Evolutionary conservation across 1,284 basidiomycete genomes (phyloP), one percentile per base, ranked within the genome.

Genomic region (Mycena sp.): DNA sequence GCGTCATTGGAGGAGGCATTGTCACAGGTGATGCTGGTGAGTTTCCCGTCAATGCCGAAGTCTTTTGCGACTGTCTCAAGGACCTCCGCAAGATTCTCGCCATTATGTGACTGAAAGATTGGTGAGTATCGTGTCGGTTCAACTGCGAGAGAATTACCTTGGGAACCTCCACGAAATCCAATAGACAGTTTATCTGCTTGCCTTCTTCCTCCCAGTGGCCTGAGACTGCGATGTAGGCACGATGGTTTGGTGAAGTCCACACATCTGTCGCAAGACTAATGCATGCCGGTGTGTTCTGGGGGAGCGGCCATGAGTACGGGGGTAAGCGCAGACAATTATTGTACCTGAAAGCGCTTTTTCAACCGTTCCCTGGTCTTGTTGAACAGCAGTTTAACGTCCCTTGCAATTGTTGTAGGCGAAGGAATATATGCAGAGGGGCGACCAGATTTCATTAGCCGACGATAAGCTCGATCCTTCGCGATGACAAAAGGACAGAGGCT

Each of bases 91-190:
- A n/a, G n/a, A n/a, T n/a, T n/a, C n/a, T n/a, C n/a, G n/a, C n/a
- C n/a, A n/a, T n/a, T n/a, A n/a, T n/a, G n/a, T n/a, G 70, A 71
- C 63, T 70, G 16, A 4, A 62, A 19, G 38, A 43, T 25, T 32
- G 26, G 35, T 21, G 23, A 6, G 10, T 29, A n/a, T 6, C 26
- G n/a, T n/a, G 35, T 11, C 14, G 6, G 49, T 19, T 6, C 30
- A 19, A 19, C 23, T 45, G 19, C 29, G 17, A 44, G 32, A n/a
- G n/a, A n/a, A n/a, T 40, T 64, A 73, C 72, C 63, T 69, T 60
- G 0, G 70, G 48, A 11, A 78, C 71, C 60, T 78, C 73, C 30
- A 78, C 63, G 26, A 78, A 40, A 60, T 71, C 73, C 6, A 72
- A 65, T 1, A 76, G 29, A 26, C 77, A 56, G 0, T 50, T 45